These are phyloP conservation scores for Wickerhamomyces kurtzmanii DNA, from an alignment of 805 yeast species.

Conservation along the genomic window DNA sequence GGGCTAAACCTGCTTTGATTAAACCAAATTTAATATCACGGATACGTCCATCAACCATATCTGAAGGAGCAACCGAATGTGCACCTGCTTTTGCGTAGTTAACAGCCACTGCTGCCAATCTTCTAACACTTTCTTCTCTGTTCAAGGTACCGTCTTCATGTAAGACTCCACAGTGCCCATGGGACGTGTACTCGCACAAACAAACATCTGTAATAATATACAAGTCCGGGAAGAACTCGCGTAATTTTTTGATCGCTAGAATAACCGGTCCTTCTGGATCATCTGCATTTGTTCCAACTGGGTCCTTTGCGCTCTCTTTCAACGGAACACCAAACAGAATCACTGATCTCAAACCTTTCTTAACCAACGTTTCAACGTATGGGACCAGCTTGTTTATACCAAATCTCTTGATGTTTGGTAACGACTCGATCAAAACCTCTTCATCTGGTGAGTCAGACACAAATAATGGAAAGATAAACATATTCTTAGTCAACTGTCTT, in stretches of 20 bases:
- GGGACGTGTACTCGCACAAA: constrained; percentile 90
- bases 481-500: constrained; percentile 71
- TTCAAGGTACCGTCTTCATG: constrained; percentile 81
- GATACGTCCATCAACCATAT: constrained; percentile 95
- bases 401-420: constrained; percentile 83
- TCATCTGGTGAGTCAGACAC: constrained; percentile 76
- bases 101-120: constrained; percentile 91
- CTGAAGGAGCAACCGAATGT: constrained; percentile 91
- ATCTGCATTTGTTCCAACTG: constrained; percentile 82
- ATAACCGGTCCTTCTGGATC: constrained; percentile 96
- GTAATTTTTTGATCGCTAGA: constrained; percentile 57
- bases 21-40: constrained; percentile 80
- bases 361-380: constrained; percentile 58
- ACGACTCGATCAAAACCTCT: constrained; percentile 58
- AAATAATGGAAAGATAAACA: constrained; percentile 91
- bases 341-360: constrained; percentile 78
- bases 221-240: constrained; percentile 63
- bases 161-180: constrained; percentile 96
- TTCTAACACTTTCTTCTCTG: constrained; percentile 60
- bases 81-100: constrained; percentile 96
- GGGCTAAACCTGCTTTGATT: constrained; percentile 73
- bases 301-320: constrained; percentile 67
- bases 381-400: constrained; percentile 76
- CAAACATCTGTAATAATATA: constrained; percentile 93
- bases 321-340: constrained; percentile 89